These are phyloP conservation scores for Rhizophagus sp. DNA, from an alignment of 192 early-diverging fungal species.

Conservation along the genomic window DNA sequence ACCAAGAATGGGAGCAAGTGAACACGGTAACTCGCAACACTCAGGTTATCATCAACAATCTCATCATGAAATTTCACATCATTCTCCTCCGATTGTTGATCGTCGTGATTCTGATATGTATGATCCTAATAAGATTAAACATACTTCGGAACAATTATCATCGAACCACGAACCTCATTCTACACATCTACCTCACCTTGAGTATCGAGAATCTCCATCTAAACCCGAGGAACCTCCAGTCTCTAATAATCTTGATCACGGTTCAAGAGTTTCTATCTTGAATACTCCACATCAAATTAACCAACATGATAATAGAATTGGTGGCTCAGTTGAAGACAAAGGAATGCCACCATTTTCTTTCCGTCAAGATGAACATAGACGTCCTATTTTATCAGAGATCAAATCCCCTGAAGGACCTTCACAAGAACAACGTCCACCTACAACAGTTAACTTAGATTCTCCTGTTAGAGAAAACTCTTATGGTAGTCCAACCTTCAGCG, in stretches of 20 bases:
- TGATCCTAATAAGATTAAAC: slow-evolving; percentile 16
- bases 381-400: slow-evolving; percentile 8
- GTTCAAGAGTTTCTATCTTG: background rate
- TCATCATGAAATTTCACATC: slow-evolving; percentile 17
- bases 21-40: slow-evolving; percentile 8
- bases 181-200: slow-evolving; percentile 9
- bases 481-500: background rate
- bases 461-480: slow-evolving; percentile 17
- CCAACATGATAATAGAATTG: slow-evolving; percentile 7
- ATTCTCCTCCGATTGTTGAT: slow-evolving; percentile 4
- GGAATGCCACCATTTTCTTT: background rate
- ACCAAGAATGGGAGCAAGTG: slow-evolving; percentile 4
- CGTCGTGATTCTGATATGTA: slow-evolving; percentile 31
- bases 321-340: slow-evolving; percentile 17
- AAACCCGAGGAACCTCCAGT: slow-evolving; percentile 5
- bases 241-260: background rate
- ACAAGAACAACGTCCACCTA: background rate
- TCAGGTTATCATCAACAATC: slow-evolving; percentile 5
- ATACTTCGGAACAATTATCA: background rate
- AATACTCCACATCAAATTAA: background rate
- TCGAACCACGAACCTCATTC: slow-evolving; percentile 6
- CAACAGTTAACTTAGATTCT: slow-evolving; percentile 11
- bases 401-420: slow-evolving; percentile 11
- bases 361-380: slow-evolving; percentile 1
- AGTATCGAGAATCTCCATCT: slow-evolving; percentile 15